Evolutionary conservation across 352 stramenopile genomes (phyloP), one percentile per base, ranked within the genome.

Genomic region (Lagenidium sp.): DNA sequence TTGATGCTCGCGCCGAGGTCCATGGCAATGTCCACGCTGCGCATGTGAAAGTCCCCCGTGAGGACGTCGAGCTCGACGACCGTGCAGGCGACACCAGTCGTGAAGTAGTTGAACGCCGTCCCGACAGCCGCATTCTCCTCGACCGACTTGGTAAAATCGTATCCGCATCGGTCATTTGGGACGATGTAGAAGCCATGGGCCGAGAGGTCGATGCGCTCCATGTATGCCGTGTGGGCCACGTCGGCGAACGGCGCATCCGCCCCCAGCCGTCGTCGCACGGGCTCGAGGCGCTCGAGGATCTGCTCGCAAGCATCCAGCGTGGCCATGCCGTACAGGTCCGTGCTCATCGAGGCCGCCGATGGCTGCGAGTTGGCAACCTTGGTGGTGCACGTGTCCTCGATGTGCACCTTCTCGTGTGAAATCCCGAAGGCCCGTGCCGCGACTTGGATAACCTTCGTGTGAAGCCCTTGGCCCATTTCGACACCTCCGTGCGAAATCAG

Each of bases 301-400:
- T 98, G 86, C 51, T 96, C 75, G 51, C 93, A 98, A 1, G 95
- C 95, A 56, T 98, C 90, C 11, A 98, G 61, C 2, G 93, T 97
- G 21, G 94, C 95, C 95, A 98, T 98, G 39, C 92, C 92, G 60
- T 98, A 98, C 40, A 98, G 52, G 46, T 77, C 64, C 32, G 75
- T 84, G 24, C 58, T 64, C 15, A 62, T 80, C n/a, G 61, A 46
- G 6, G 46, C 46, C 12, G 82, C 53, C 10, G 47, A 51, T 10
- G 85, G 66, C 19, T 65, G 36, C 0, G 43, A 11, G 29, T 84
- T 44, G 2, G 54, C 36, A 25, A 81, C 65, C 1, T 42, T 56
- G 4, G 85, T 50, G 25, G 50, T 52, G 19, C 60, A 70, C 13
- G 73, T 67, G 36, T 65, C 75, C 28, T 63, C 55, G 36, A 81